A percentile compares a stretch with the other conserved stretches of the same genome.
Evolutionary conservation across 1,139 yeast species (phyloP).

Genomic region (Suhomyces taliae): DNA sequence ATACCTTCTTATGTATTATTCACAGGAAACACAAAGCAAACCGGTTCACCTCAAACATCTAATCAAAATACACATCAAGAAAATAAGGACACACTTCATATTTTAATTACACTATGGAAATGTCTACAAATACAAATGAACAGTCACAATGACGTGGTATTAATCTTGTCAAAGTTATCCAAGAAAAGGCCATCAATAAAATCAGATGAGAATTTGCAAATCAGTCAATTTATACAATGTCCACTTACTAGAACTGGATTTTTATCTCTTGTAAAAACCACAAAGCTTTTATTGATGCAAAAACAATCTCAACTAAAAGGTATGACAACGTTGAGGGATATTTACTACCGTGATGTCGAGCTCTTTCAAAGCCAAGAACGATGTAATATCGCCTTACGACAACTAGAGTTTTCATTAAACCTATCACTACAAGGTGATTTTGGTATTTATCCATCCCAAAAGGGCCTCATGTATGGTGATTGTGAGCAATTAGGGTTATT

Average conservation of each 20-base stretch:
- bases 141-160: not conserved
- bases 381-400: slow-evolving; percentile 44
- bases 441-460: slow-evolving; percentile 58
- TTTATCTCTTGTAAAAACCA: slow-evolving; percentile 16
- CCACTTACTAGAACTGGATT: slow-evolving; percentile 2
- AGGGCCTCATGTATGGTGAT: slow-evolving; percentile 56
- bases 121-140: not conserved
- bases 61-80: too few species aligned
- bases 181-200: not conserved
- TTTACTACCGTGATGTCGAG: slow-evolving; percentile 63
- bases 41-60: too few species aligned
- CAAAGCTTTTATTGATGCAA: slow-evolving; percentile 22
- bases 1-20: too few species aligned
- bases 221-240: not conserved
- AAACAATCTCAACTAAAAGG: slow-evolving; percentile 13
- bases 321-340: slow-evolving; percentile 56
- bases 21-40: too few species aligned
- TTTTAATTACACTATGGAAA: too few species aligned
- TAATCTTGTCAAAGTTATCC: not conserved
- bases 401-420: slow-evolving; percentile 28
- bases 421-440: slow-evolving; percentile 29
- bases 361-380: slow-evolving; percentile 50
- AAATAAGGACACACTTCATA: too few species aligned
- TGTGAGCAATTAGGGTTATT: slow-evolving; percentile 13
- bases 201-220: not conserved